Evolutionary conservation across 2,329 filamentous ascomycete species (phyloP).

Genomic region (Ophiostoma himal-ulmi): DNA sequence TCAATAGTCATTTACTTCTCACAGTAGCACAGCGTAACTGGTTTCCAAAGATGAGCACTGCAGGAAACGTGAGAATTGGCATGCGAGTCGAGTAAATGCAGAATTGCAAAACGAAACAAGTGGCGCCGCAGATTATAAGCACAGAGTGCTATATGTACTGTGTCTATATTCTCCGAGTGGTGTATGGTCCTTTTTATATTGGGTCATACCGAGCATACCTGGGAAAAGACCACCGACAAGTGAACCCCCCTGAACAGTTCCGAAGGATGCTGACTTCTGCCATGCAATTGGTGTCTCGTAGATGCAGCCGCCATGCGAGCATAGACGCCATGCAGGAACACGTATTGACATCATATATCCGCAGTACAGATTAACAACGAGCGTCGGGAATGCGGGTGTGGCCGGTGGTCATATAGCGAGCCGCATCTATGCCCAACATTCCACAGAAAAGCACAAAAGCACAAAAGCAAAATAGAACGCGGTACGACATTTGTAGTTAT

Average conservation of each 20-base stretch:
- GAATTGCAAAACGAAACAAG: neutral
- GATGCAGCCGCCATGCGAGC: neutral
- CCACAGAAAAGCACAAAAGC: neutral
- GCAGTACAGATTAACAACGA: neutral
- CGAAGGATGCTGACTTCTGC: neutral
- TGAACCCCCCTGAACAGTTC: too few species aligned
- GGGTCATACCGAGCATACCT: neutral
- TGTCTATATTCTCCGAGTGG: neutral
- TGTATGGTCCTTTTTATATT: neutral
- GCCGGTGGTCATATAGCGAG: neutral
- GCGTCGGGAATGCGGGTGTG: slow-evolving; percentile 9
- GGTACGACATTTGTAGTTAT: neutral
- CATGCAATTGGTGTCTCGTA: neutral
- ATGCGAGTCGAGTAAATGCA: neutral
- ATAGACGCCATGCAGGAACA: slow-evolving; percentile 1
- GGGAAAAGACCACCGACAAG: neutral
- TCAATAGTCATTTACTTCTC: slow-evolving; percentile 12
- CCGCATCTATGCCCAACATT: neutral
- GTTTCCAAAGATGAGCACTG: slow-evolving; percentile 19
- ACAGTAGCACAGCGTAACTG: slow-evolving; percentile 19
- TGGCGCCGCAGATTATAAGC: neutral
- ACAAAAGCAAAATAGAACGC: neutral
- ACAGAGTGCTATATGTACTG: neutral
- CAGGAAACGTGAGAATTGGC: slow-evolving; percentile 7
- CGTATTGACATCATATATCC: neutral